Evolutionary conservation across 345 rosid genomes (phyloP), one percentile per base, ranked within the genome.

Genomic region (Eucalyptus erythrocorys): DNA sequence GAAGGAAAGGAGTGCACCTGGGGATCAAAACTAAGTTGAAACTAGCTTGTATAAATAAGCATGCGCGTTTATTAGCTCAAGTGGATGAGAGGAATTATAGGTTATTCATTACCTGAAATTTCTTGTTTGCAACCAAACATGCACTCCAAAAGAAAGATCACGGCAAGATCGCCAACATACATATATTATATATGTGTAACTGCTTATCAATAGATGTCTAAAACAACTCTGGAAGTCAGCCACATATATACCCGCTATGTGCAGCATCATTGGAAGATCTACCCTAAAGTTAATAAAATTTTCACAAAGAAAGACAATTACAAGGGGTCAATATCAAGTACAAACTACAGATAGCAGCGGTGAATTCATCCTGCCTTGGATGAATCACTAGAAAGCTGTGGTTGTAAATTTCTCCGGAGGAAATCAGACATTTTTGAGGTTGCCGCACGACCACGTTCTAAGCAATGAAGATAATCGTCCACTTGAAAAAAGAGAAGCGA

Each of bases 401-500:
- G 88, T 86, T 95, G 94, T 91, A 96, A 92, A 92, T 90, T 95
- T 96, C 95, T 93, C 90, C 99, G 91, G 13, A 96, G 94, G 89
- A 96, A 94, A 92, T 94, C 94, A 37, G 99, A 95, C 93, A 96
- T 89, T 89, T 94, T 95, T 66, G 92, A 90, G 40, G 94, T 48
- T 40, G 97, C 98, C 87, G 99, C 95, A 45, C 91, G 94, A n/a
- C 98, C 97, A 17, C 95, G 93, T 71, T 95, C 97, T 37, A 96
- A 89, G 89, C 98, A 95, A 24, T 91, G 90, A 89, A 96, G 92
- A 86, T 95, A 97, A 86, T 94, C 96, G 2, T 96, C 98, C 94
- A 95, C 99, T 95, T 88, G 76, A 85, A 87, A 64, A 90, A 89
- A 89, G 86, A 27, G 61, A 86, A 37, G 53, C 22, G 50, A 48